Evolutionary conservation across 495 filamentous ascomycete species (phyloP), one percentile per base, ranked within the genome.

Genomic region (Penicillium daleae): DNA sequence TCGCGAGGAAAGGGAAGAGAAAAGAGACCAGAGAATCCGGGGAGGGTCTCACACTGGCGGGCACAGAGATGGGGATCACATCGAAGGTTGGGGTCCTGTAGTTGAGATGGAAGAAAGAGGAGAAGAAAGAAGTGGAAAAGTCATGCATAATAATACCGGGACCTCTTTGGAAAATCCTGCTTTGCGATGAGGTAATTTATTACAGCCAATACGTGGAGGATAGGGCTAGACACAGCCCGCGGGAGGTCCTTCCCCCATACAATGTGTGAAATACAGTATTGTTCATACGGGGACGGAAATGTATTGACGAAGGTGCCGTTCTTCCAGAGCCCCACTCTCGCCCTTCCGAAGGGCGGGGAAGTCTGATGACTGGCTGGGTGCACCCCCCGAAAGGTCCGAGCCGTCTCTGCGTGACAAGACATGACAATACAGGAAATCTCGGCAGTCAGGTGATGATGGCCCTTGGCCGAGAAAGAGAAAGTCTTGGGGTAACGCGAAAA

Each of bases 111-210:
- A 19, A 29, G 27, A 40, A 29, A 33, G 42, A 26, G 24, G 21
- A 21, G 31, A n/a, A 35, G 26, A 57, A 8, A 50, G 40, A 24
- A 32, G 29, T 26, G 40, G 44, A 24, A 46, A 26, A 42, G 19
- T 21, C 27, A 35, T n/a, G 26, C 53, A 26, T 39, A 56, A 32
- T 54, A 54, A 29, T 29, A 52, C 12, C 9, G 21, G 24, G 10
- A 31, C 35, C 31, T 13, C 4, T 9, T 32, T 7, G 56, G 29
- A 66, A 60, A 60, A 63, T 64, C 65, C 61, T 63, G 60, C 48
- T 61, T 60, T 42, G 53, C 55, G 19, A 61, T 60, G 51, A 62
- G 62, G 66, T 68, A 65, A 68, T 65, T 64, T 62, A 64, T 65
- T 65, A 68, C 66, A 27, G n/a, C 49, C 31, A 50, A 54, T 61